phyloP scores from a whole-genome alignment of 768 basidiomycete species.

The Lyophyllum shimeji region DNA sequence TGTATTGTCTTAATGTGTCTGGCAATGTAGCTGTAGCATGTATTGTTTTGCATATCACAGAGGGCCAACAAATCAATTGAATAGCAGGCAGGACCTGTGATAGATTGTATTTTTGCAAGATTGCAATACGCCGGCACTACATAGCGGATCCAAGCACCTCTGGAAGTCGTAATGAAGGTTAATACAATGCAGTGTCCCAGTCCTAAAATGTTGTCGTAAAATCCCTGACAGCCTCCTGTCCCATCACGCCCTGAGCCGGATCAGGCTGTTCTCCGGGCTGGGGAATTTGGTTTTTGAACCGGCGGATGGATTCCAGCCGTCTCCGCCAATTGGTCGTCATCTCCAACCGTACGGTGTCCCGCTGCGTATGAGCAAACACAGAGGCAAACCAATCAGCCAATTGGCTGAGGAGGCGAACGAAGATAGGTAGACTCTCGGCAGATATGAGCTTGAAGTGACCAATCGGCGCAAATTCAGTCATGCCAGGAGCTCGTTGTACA shows the following conservation, averaged over 20 bases:
- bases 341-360: conserved; percentile 70
- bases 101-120: conserved; percentile 2
- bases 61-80: background rate
- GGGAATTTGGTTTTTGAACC: conserved; percentile 51
- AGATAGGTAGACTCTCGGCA: conserved; percentile 79
- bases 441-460: conserved; percentile 95
- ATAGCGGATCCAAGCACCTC: background rate
- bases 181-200: conserved; percentile 6
- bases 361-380: conserved; percentile 73
- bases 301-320: conserved; percentile 75
- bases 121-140: background rate
- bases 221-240: conserved; percentile 53
- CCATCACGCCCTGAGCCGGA: conserved; percentile 43
- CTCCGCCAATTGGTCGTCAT: conserved; percentile 89
- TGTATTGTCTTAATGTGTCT: background rate
- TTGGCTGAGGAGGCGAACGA: conserved; percentile 86
- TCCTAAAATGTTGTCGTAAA: conserved; percentile 53
- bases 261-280: conserved; percentile 21
- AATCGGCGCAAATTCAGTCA: conserved; percentile 92
- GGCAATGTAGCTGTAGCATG: background rate
- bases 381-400: conserved; percentile 90
- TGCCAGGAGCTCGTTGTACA: conserved; percentile 83
- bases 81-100: background rate
- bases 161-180: background rate
- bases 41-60: background rate